phyloP scores from a whole-genome alignment of 140 eudicot species.

The Flaveria floridana region DNA sequence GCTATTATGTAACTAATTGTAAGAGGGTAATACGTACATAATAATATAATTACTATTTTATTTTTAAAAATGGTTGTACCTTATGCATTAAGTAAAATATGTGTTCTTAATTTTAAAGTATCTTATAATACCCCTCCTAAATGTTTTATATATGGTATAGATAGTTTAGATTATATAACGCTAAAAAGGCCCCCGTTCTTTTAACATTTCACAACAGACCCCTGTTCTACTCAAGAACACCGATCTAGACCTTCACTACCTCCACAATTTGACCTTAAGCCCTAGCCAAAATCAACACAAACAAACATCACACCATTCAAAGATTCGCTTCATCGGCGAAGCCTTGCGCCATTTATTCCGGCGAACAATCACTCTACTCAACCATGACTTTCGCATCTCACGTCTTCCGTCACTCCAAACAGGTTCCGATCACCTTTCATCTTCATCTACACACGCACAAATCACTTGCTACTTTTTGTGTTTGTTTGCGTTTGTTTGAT shows the following conservation, averaged over 20 bases:
- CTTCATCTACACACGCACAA: background rate
- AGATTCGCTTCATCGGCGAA: constrained; percentile 22
- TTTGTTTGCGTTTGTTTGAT: background rate
- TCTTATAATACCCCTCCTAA: too few species aligned
- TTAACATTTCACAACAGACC: constrained; percentile 18
- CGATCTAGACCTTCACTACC: constrained; percentile 35
- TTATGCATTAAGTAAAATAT: too few species aligned
- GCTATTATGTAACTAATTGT: too few species aligned
- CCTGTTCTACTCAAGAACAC: constrained; percentile 31
- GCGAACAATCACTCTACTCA: constrained; percentile 23
- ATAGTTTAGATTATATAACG: background rate
- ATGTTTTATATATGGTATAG: too few species aligned
- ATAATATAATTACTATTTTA: too few species aligned
- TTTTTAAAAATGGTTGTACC: too few species aligned
- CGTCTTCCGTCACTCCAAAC: constrained; percentile 62
- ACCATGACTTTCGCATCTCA: constrained; percentile 66
- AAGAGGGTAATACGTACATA: too few species aligned
- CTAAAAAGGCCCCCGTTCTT: background rate
- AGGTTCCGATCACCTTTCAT: constrained; percentile 43
- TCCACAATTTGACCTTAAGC: constrained; percentile 34
- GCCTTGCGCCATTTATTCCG: constrained; percentile 38
- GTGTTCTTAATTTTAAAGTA: too few species aligned
- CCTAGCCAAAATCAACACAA: constrained; percentile 29
- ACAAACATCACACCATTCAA: background rate
- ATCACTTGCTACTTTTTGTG: background rate